A percentile compares a stretch with the other conserved stretches of the same genome.
These are phyloP conservation scores for Butyriboletus loyo DNA, from an alignment of 768 basidiomycete genomes.

Conservation along the genomic window DNA sequence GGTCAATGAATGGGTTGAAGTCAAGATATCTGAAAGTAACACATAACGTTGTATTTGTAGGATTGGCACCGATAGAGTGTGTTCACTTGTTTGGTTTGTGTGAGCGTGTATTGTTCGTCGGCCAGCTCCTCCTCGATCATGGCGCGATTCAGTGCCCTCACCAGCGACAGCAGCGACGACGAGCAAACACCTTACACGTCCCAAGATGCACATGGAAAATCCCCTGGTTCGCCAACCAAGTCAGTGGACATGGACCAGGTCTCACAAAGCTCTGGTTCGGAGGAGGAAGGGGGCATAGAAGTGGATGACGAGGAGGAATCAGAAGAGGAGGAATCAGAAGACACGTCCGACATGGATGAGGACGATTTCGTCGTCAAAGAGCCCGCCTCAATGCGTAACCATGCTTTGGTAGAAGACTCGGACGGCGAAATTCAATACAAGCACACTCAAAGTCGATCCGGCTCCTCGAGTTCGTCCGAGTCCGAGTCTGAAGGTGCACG, in stretches of 20 bases:
- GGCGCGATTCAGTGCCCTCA: slow-evolving; percentile 68
- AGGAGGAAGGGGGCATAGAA: slow-evolving; percentile 28
- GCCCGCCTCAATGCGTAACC: slow-evolving; percentile 34
- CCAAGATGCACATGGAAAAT: slow-evolving; percentile 19
- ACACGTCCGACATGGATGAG: slow-evolving; percentile 49
- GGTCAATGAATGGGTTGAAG: slow-evolving; percentile 78
- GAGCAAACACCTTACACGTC: slow-evolving; percentile 39
- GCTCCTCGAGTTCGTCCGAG: slow-evolving; percentile 26
- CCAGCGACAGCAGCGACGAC: slow-evolving; percentile 55
- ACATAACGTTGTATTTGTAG: neutral
- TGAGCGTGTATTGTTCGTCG: slow-evolving; percentile 22
- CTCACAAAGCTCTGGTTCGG: slow-evolving; percentile 25
- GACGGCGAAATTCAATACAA: slow-evolving; percentile 52
- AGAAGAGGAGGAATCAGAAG: slow-evolving; percentile 38
- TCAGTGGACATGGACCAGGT: slow-evolving; percentile 33
- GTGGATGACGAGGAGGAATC: slow-evolving; percentile 37
- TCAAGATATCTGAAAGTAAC: slow-evolving; percentile 21
- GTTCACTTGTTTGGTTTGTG: slow-evolving; percentile 30
- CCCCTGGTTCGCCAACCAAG: slow-evolving; percentile 17
- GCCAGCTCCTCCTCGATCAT: slow-evolving; percentile 34
- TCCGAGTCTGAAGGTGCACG: slow-evolving; percentile 18
- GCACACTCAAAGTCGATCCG: slow-evolving; percentile 35
- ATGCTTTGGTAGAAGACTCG: slow-evolving; percentile 52
- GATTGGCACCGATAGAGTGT: no score
- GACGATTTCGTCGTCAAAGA: slow-evolving; percentile 40